Evolutionary conservation across 2,329 filamentous ascomycete genomes (phyloP), one percentile per base, ranked within the genome.

Genomic region (Sclerotinia trifoliorum): DNA sequence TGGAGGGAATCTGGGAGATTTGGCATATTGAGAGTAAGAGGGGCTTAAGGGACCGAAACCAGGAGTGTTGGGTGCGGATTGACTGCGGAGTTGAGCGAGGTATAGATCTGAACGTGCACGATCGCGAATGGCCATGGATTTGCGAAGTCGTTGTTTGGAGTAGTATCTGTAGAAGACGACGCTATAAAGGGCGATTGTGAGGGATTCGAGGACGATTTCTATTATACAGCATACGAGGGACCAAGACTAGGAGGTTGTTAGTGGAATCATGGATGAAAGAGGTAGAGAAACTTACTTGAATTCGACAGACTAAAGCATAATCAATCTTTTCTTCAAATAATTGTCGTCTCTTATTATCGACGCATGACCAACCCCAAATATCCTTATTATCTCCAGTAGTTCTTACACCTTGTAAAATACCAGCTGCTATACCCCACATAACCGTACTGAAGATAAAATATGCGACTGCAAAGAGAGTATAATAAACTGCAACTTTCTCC

Each of bases 291-390:
- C 85, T 80, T 82, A 90, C 89, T 83, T 91, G 89, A 76, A 99
- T 87, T 75, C 94, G 90, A 83, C 95, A 99, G 73, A 98, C 86
- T 63, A 99, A 89, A 35, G 88, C 88, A 80, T 98, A 99, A 80
- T 95, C 85, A 74, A 99, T 86, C 75, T 95, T 89, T 68, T 94
- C 83, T 70, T 87, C 78, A 79, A 94, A 98, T 65, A 97, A 82
- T 63, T 93, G 81, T 67, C 89, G 83, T 70, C 94, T 89, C 72
- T 89, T 88, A 79, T 97, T 98, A 76, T 96, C 86, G 68, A 94
- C 90, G 79, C 95, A 99, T n/a, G 93, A 88, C 95, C 95, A 99
- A 69, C 94, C 94, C 95, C 95, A 99, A 80, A 99, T 87, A 79
- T 99, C 95, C 80, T 97, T 88, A 76, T 91, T 91, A 72, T 87